Evolutionary conservation across 805 yeast genomes (phyloP).

Genomic region (Cyberlindnera samutprakarnensis): DNA sequence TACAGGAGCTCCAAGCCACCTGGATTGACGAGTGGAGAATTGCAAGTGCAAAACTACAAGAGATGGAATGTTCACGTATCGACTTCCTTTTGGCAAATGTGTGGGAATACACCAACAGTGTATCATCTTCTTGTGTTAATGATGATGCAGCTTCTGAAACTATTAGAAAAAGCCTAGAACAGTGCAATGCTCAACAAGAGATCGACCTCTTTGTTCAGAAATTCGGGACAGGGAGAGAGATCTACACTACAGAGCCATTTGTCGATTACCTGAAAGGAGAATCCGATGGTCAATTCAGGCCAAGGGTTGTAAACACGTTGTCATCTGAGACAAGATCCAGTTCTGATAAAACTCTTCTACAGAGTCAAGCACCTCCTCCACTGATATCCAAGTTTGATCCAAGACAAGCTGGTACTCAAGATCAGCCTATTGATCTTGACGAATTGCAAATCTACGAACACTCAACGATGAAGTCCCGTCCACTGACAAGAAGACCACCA

Average conservation of each 20-base stretch:
- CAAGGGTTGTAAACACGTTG: conserved; percentile 4
- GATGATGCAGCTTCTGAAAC: conserved; percentile 73
- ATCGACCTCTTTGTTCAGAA: conserved; percentile 43
- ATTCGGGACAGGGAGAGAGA: conserved; percentile 58
- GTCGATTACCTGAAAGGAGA: conserved; percentile 49
- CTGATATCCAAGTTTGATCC: conserved; percentile 1
- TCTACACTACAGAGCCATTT: conserved; percentile 53
- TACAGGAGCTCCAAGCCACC: conserved; percentile 48
- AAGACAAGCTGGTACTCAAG: conserved; percentile 3
- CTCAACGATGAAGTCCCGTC: conserved; percentile 4
- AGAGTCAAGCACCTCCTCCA: conserved; percentile 1
- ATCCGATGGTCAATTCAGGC: conserved; percentile 20
- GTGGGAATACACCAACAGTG: conserved; percentile 71
- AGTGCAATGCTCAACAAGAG: conserved; percentile 57
- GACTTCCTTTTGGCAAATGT: conserved; percentile 61
- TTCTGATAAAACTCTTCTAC: conserved; percentile 13
- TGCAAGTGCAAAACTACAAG: conserved; percentile 56
- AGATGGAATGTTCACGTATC: conserved; percentile 64
- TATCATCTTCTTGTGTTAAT: conserved; percentile 69
- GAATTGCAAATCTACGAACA: conserved; percentile 8
- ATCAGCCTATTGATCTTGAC: conserved; percentile 2
- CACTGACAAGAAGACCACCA: conserved; percentile 21
- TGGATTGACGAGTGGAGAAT: conserved; percentile 71
- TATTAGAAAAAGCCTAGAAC: conserved; percentile 59
- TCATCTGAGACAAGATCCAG: conserved; percentile 23